Evolutionary conservation across 352 stramenopile genomes (phyloP).

Genomic region (Pythium phragmiticola): DNA sequence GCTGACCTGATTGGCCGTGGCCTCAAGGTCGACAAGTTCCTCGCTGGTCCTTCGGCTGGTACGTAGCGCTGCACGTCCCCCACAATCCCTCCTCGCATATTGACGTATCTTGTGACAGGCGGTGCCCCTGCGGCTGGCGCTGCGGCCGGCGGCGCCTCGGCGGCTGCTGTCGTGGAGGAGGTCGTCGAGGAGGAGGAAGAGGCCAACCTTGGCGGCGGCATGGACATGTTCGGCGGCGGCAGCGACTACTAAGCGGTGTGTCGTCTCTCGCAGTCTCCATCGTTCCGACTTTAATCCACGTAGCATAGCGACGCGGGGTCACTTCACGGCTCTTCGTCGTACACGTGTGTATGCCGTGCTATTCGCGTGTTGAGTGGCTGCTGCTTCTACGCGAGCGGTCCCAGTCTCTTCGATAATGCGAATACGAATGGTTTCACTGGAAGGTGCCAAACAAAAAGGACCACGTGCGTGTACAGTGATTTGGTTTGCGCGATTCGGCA

Average conservation of each 20-base stretch:
- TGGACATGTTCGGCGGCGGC: constrained; percentile 88
- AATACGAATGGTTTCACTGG: constrained; percentile 82
- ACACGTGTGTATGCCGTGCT: constrained; percentile 1
- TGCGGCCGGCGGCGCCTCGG: constrained; percentile 41
- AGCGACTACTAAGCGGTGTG: constrained; percentile 74
- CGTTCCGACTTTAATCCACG: constrained; percentile 13
- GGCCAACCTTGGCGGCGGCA: constrained; percentile 73
- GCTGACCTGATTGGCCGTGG: constrained; percentile 77
- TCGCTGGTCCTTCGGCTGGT: constrained; percentile 86
- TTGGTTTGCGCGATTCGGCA: neutral
- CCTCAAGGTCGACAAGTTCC: constrained; percentile 87
- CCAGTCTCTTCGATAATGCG: constrained; percentile 39
- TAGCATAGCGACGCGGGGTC: neutral
- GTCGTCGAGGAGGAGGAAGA: constrained; percentile 88
- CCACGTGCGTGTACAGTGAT: too few relatives aligned
- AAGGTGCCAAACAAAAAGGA: constrained; percentile 20
- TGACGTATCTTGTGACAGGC: constrained; percentile 30
- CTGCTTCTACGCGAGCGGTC: constrained; percentile 2
- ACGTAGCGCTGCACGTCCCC: constrained; percentile 24
- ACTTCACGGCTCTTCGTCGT: neutral
- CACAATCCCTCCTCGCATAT: neutral
- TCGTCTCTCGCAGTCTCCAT: neutral
- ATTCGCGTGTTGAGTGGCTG: constrained; percentile 18
- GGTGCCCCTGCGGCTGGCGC: constrained; percentile 56
- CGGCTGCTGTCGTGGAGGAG: constrained; percentile 45